These are phyloP conservation scores for Dictyostelium citrinum DNA, from an alignment of 78 protist species.

Conservation along the genomic window DNA sequence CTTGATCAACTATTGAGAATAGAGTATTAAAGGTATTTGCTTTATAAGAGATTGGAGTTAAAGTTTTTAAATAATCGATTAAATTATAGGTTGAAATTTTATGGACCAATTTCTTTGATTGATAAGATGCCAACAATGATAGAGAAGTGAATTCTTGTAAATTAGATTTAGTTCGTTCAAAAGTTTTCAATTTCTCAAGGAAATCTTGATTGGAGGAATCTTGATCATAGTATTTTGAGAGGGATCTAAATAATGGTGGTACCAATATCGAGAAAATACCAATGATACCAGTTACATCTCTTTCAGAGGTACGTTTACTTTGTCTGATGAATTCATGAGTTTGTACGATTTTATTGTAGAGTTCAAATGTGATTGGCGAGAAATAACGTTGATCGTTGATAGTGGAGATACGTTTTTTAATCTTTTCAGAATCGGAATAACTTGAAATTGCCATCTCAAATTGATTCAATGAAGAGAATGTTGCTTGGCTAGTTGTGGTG, in stretches of 20 bases:
- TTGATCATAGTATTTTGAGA: slow-evolving; percentile 22
- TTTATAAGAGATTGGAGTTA: not conserved
- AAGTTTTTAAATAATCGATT: slow-evolving; percentile 2
- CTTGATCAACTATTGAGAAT: slow-evolving; percentile 25
- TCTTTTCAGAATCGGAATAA: slow-evolving; percentile 34
- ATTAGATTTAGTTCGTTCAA: slow-evolving; percentile 1
- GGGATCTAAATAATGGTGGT: slow-evolving; percentile 32
- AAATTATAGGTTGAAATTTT: slow-evolving; percentile 16
- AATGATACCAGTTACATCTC: slow-evolving; percentile 13
- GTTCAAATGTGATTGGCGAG: slow-evolving; percentile 36
- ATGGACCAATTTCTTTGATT: slow-evolving; percentile 27
- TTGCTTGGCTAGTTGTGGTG: not conserved
- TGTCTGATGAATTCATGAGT: slow-evolving; percentile 30
- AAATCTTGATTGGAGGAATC: not conserved
- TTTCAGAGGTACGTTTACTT: not conserved
- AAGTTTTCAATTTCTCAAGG: not conserved
- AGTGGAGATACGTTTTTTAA: not conserved
- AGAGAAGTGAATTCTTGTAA: not conserved
- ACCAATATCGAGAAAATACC: slow-evolving; percentile 4
- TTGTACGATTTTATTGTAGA: not conserved
- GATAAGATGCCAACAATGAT: not conserved
- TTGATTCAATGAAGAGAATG: slow-evolving; percentile 4
- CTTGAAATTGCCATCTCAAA: slow-evolving; percentile 27
- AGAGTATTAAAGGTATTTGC: not conserved
- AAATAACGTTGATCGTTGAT: slow-evolving; percentile 29